Base-by-base conservation (phyloP, 306 rosid species). In the Cajanus cajan region DNA sequence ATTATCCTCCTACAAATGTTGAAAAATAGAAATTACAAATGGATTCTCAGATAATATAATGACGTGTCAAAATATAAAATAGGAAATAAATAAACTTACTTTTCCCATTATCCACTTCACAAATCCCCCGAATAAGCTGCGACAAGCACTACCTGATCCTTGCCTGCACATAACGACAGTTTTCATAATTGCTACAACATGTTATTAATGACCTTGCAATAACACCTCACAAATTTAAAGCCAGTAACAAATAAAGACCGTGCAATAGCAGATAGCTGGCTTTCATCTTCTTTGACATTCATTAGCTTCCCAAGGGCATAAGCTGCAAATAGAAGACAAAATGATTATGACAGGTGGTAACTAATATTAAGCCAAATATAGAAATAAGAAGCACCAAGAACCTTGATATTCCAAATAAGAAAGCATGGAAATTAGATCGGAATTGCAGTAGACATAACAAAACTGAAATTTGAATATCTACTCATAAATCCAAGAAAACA, bases 81-180 rank as follows among this genome's bases (percentile, higher is more conserved):
- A 65, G 7, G 16, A 61, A 47, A 3, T n/a, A 25, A 33, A 72
- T 25, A 70, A 80, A 80, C 93, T 75, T 88, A 95, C 99, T 77
- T 89, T 91, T 82, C 99, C 99, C 99, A 95, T 95, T 82, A 79
- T 74, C 99, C 99, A 95, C 89, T 95, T 95, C 79, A 93, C 99
- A 86, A 95, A 93, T 78, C 99, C 99, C 82, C 99, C 99, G 82
- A 83, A 91, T 74, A 95, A 87, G 86, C 99, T 95, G 80, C 99
- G 99, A 59, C 99, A 95, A 68, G 99, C 99, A 85, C 99, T 95
- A 79, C 99, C 99, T 7, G 99, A 95, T 61, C 99, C 99, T 90
- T 93, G 99, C 90, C 98, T 95, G 82, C 74, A 82, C 58, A 47
- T 24, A 52, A 74, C 70, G 71, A 82, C 73, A 40, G 71, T 31